Evolutionary conservation across 1,284 basidiomycete species (phyloP), one percentile per base, ranked within the genome.

Genomic region (Trametes sp.): DNA sequence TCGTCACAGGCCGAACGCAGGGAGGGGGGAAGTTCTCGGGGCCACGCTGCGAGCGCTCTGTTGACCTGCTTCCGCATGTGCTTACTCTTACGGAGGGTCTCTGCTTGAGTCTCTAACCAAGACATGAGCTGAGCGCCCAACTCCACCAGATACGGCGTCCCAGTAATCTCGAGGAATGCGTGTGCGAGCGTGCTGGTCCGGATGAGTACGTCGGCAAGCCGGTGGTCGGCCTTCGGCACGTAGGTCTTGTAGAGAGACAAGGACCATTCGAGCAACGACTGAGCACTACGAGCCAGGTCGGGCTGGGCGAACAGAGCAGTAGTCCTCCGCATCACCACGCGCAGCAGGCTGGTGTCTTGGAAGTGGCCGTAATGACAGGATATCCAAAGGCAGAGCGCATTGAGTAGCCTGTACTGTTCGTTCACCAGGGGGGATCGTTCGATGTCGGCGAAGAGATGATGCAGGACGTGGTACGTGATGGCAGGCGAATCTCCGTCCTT

Each of bases 391-490:
- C 86, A 87, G 26, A 98, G 78, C 0, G 88, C 85, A 59, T 93
- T 89, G 33, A 96, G 74, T 31, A 92, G 78, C 7, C 96, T 87
- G 48, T 89, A 76, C 74, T 98, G 94, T 72, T 98, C 94, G 72
- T 94, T 94, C 65, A 97, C 84, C 45, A 98, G 82, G n/a, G 88
- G 88, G 0, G 88, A 87, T 2, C 79, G 75, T 62, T 92, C 84
- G 29, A 96, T 78, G 42, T 82, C 81, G 8, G 88, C 81, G 66
- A 97, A 87, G 10, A 97, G 78, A 57, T 87, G 85, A 59, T 92
- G 87, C 23, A 95, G 74, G 45, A 94, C 83, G 66, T 94, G 90
- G 74, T 94, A 96, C 2, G 88, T 86, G 53, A 87, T 84, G 10
- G 86, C 82, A 21, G 79, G 76, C 19, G 74, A 75, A 46, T 83